These are phyloP conservation scores for Aspergillus bertholletiae DNA, from an alignment of 495 filamentous ascomycete species.

Conservation along the genomic window DNA sequence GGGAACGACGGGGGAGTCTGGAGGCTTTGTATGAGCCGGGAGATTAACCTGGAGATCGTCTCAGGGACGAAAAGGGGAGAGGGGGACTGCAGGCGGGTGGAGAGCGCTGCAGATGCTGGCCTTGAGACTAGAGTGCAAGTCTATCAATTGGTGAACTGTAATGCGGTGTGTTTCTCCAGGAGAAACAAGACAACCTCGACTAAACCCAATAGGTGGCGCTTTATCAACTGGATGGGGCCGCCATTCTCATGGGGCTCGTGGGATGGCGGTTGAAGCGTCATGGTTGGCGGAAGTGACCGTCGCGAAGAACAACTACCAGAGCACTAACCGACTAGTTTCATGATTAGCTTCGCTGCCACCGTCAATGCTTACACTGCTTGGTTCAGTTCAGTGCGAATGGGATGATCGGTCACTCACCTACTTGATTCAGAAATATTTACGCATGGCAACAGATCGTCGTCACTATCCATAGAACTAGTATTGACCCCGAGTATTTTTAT, in stretches of 20 bases:
- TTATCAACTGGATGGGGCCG: constrained; percentile 8
- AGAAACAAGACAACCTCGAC: neutral
- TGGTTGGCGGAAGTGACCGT: constrained; percentile 6
- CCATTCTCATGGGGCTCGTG: constrained; percentile 15
- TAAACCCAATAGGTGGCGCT: constrained; percentile 7
- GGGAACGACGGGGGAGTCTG: constrained; percentile 23
- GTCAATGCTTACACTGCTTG: constrained; percentile 1
- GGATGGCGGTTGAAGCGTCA: constrained; percentile 1
- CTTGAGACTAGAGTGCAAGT: constrained; percentile 1
- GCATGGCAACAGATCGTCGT: constrained; percentile 1
- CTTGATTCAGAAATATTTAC: constrained; percentile 6
- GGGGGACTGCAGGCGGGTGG: constrained; percentile 12
- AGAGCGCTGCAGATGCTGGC: constrained; percentile 4
- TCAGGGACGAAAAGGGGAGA: constrained; percentile 22
- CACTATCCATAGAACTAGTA: neutral
- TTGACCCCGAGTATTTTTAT: too few relatives aligned
- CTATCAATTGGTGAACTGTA: constrained; percentile 1
- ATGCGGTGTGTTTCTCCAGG: neutral
- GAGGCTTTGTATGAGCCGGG: constrained; percentile 44
- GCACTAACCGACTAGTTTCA: neutral
- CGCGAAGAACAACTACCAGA: neutral
- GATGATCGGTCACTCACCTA: constrained; percentile 8
- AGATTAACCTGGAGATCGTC: constrained; percentile 43
- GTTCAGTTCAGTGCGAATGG: constrained; percentile 1
- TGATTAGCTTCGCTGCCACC: neutral